These are phyloP conservation scores for Penicillium sp. DNA, from an alignment of 2,329 filamentous ascomycete species.

Conservation along the genomic window DNA sequence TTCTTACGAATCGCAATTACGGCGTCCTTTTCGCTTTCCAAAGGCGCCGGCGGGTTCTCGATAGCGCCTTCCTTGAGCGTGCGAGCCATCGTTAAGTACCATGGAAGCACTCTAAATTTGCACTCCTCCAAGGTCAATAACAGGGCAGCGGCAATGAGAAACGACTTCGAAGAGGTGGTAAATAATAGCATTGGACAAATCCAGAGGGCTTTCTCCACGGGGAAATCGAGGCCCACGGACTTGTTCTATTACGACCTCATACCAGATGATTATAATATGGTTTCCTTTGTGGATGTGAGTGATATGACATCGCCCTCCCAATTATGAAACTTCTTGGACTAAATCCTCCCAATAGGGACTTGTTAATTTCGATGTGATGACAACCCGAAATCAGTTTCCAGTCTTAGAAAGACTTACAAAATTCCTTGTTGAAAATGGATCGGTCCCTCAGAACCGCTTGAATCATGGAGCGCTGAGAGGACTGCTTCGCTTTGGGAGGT, in stretches of 20 bases:
- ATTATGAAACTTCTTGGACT: not conserved
- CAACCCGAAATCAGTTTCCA: not conserved
- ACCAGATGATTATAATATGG: not conserved
- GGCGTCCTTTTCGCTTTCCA: not conserved
- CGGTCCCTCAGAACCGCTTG: not conserved
- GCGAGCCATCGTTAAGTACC: not conserved
- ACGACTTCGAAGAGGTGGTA: not conserved
- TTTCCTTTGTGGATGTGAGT: not conserved
- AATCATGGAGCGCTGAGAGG: not conserved
- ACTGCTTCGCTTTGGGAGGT: not conserved
- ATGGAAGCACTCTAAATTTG: not conserved
- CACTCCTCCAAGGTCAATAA: not conserved
- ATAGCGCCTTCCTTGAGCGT: not conserved
- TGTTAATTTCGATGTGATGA: not conserved
- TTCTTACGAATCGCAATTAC: not conserved
- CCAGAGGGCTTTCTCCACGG: not conserved
- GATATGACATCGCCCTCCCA: not conserved
- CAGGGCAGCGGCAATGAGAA: not conserved
- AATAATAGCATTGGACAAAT: not conserved
- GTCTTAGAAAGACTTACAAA: not conserved
- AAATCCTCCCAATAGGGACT: not conserved
- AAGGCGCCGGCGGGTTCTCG: not conserved
- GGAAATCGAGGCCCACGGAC: not conserved
- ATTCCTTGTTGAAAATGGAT: not conserved
- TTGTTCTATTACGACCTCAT: not conserved